Percentiles rank a stretch among this genome's conserved stretches.
These are phyloP conservation scores for Gossypium herbaceum DNA, from an alignment of 345 rosid genomes.

Conservation along the genomic window DNA sequence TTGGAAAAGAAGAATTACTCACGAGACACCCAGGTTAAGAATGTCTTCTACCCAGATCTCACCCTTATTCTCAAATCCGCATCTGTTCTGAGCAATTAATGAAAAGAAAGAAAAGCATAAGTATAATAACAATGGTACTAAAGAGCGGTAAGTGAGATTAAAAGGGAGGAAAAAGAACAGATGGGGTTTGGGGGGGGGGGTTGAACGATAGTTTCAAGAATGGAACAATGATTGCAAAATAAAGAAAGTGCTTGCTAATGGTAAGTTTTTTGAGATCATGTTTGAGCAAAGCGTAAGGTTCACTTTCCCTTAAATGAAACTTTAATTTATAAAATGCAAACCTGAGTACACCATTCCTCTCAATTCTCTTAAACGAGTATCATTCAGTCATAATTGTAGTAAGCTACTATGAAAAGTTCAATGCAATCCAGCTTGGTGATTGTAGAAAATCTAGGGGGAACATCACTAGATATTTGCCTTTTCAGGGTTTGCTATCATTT, in stretches of 20 bases:
- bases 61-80: constrained; percentile 84
- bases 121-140: not conserved
- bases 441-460: not conserved
- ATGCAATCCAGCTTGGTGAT: not conserved
- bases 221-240: not conserved
- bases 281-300: not conserved
- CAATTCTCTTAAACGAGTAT: not conserved
- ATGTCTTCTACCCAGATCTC: constrained; percentile 94
- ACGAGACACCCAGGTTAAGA: constrained; percentile 93
- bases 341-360: not conserved
- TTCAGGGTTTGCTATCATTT: not conserved
- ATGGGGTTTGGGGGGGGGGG: not conserved
- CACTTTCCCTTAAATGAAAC: not conserved
- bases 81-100: constrained; percentile 66
- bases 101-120: constrained; percentile 13
- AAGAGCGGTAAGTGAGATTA: not conserved
- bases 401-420: not conserved
- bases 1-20: constrained; percentile 38
- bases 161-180: not conserved
- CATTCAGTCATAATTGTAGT: not conserved
- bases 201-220: not conserved
- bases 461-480: not conserved
- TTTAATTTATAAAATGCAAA: not conserved
- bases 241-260: not conserved
- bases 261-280: not conserved